Evolutionary conservation across 2,329 filamentous ascomycete species (phyloP).

Genomic region (Aschersonia sp.): DNA sequence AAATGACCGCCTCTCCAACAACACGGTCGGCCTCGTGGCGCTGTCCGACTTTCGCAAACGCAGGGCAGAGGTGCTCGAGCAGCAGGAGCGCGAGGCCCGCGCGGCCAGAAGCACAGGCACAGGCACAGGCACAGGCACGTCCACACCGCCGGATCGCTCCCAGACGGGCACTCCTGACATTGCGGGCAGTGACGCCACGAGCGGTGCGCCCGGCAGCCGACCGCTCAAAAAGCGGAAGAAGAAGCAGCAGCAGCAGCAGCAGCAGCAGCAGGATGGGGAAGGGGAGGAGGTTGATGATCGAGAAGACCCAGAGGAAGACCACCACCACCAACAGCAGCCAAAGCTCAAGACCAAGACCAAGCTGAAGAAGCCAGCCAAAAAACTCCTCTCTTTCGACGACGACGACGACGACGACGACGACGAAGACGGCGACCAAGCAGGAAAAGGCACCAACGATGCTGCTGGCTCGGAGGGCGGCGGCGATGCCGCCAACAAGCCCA

Average conservation of each 20-base stretch:
- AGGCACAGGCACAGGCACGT: constrained; percentile 27
- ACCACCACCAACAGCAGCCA: too few relatives aligned
- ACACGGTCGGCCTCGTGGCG: constrained; percentile 81
- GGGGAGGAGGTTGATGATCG: too few relatives aligned
- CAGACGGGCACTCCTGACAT: constrained; percentile 31
- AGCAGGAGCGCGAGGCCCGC: constrained; percentile 69
- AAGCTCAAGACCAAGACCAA: constrained; percentile 19
- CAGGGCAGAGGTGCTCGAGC: constrained; percentile 83
- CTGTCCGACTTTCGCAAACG: constrained; percentile 93
- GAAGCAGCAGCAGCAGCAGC: not conserved
- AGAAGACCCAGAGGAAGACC: too few relatives aligned
- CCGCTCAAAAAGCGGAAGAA: not conserved
- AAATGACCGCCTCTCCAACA: constrained; percentile 67
- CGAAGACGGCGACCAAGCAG: constrained; percentile 4
- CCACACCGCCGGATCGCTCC: constrained; percentile 32
- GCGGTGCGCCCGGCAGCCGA: constrained; percentile 1
- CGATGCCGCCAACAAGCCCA: constrained; percentile 10
- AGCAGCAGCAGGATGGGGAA: not conserved
- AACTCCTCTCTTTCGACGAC: constrained; percentile 48
- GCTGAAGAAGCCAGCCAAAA: constrained; percentile 25
- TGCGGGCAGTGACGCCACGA: constrained; percentile 18
- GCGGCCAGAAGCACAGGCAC: constrained; percentile 33
- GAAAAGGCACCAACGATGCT: constrained; percentile 1
- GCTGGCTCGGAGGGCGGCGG: constrained; percentile 10
- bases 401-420: constrained; percentile 51